Percentiles rank a stretch among this genome's conserved stretches.
Evolutionary conservation across 805 yeast genomes (phyloP).

Genomic region (Kuraishia borneana): DNA sequence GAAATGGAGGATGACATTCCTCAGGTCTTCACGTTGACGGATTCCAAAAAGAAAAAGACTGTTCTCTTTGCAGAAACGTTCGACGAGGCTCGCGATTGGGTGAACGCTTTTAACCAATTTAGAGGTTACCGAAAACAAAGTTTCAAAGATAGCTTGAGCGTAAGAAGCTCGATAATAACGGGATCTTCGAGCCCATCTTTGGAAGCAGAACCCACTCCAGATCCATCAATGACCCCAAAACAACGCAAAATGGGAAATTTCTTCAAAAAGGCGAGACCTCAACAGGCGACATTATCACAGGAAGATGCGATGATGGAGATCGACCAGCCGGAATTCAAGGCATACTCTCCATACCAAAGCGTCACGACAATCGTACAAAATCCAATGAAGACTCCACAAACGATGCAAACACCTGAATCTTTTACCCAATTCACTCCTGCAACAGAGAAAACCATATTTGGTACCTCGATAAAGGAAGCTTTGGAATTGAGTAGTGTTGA

Average conservation of each 20-base stretch:
- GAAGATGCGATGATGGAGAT: constrained; percentile 1
- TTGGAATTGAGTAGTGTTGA: constrained; percentile 37
- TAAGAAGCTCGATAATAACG: not conserved
- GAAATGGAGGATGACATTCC: constrained; percentile 11
- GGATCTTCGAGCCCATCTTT: not conserved
- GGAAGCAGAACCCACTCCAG: not conserved
- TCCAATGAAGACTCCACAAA: not conserved
- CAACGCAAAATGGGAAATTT: constrained; percentile 5
- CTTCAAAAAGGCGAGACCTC: constrained; percentile 3
- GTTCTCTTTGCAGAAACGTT: constrained; percentile 70
- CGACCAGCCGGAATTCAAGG: constrained; percentile 1
- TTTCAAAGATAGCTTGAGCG: not conserved
- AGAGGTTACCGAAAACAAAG: not conserved
- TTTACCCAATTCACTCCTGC: not conserved
- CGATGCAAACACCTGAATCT: not conserved
- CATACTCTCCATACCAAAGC: constrained; percentile 1
- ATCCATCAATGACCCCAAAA: no score
- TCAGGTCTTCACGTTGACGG: constrained; percentile 14
- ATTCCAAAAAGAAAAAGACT: constrained; percentile 17
- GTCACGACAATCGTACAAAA: not conserved
- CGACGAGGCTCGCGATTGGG: constrained; percentile 33
- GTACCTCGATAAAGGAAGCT: constrained; percentile 46
- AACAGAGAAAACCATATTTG: constrained; percentile 34
- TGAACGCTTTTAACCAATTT: constrained; percentile 5
- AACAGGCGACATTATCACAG: not conserved